Conservation (phyloP, 2,329 filamentous ascomycete genomes). For the Cytospora paraplurivora region DNA sequence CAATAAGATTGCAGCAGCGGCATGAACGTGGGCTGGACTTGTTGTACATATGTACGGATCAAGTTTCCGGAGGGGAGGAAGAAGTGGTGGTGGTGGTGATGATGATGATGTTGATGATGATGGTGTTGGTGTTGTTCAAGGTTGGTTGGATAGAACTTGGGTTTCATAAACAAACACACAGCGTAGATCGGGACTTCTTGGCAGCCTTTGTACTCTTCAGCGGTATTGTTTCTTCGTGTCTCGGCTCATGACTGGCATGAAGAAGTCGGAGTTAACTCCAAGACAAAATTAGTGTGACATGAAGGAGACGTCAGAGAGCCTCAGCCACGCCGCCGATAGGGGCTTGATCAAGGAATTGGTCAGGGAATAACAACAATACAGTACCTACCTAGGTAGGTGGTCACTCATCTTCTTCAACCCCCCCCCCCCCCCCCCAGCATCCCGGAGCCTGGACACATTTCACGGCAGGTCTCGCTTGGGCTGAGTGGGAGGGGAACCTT, state of each 20-base stretch:
- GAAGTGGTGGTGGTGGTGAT: background rate
- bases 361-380: constrained; percentile 1
- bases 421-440: background rate
- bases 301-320: background rate
- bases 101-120: background rate
- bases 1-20: constrained; percentile 19
- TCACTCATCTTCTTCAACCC: background rate
- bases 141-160: constrained; percentile 7
- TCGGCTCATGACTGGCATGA: constrained; percentile 20
- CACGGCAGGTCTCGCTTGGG: background rate
- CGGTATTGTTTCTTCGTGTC: constrained; percentile 11
- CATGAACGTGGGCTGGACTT: constrained; percentile 15
- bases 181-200: constrained; percentile 8
- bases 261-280: constrained; percentile 13
- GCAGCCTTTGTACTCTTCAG: constrained; percentile 10
- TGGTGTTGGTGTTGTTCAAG: too few species aligned
- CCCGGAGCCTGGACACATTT: background rate
- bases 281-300: constrained; percentile 12
- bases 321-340: constrained; percentile 2
- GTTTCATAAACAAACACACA: background rate
- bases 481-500: too few species aligned
- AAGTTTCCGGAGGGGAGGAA: too few species aligned
- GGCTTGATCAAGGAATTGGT: constrained; percentile 13
- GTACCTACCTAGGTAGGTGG: background rate
- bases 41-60: background rate